Conservation (phyloP, 1,139 yeast species). For the Hyphopichia fennica region DNA sequence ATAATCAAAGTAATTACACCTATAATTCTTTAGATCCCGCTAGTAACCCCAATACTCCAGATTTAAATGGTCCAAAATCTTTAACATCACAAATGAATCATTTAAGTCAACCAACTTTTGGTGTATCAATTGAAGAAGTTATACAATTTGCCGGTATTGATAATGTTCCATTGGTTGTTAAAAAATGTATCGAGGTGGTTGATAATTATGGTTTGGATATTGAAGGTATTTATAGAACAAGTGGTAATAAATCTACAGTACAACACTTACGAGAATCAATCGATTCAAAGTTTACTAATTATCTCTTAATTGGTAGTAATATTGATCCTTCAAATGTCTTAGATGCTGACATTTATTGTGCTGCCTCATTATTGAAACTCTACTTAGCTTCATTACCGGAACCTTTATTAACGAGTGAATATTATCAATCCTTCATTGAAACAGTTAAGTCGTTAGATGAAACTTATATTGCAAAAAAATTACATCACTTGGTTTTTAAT, state of each 20-base stretch:
- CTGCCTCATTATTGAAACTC: constrained; percentile 68
- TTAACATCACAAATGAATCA: constrained; percentile 26
- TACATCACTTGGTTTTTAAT: constrained; percentile 85
- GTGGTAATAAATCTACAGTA: constrained; percentile 76
- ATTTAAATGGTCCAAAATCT: constrained; percentile 45
- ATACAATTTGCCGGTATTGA: constrained; percentile 80
- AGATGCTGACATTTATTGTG: constrained; percentile 72
- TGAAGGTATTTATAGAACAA: constrained; percentile 87
- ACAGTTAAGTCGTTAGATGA: constrained; percentile 64
- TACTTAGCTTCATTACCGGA: constrained; percentile 72
- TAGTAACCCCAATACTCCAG: constrained; percentile 22
- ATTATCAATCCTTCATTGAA: constrained; percentile 60
- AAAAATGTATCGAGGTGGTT: constrained; percentile 82
- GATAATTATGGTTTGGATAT: constrained; percentile 80
- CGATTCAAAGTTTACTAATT: constrained; percentile 75
- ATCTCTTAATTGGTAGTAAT: constrained; percentile 42
- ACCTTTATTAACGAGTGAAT: constrained; percentile 60
- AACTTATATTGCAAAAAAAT: constrained; percentile 62
- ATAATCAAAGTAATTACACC: constrained; percentile 6
- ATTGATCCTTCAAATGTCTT: constrained; percentile 45
- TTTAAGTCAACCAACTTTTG: constrained; percentile 64
- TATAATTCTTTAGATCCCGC: constrained; percentile 44
- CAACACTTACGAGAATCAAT: constrained; percentile 71
- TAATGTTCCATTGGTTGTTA: constrained; percentile 88
- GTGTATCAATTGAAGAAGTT: constrained; percentile 72